Base-by-base conservation (phyloP, 2,329 filamentous ascomycete genomes). In the Trichoderma aggressivum region DNA sequence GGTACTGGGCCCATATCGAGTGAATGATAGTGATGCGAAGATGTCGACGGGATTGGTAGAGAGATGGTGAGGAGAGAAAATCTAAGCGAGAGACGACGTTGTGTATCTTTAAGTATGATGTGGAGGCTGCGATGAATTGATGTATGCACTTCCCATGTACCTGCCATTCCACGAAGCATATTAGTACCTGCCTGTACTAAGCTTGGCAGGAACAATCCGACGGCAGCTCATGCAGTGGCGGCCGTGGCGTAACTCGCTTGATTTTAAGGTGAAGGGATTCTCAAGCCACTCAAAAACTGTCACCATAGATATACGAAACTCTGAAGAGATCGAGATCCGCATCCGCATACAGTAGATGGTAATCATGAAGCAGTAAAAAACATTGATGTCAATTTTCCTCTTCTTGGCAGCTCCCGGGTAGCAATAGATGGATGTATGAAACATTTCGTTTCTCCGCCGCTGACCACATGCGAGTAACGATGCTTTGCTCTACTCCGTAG, bases 161-260 rank as follows among this genome's bases (percentile, higher is more conserved):
- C 36, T 39, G 43, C 43, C n/a, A 50, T 50, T 50, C 10, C n/a
- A 50, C n/a, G 43, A 50, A 50, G 43, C 43, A 50, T 21, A n/a
- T n/a, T n/a, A n/a, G n/a, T n/a, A n/a, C n/a, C n/a, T n/a, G n/a
- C n/a, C n/a, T n/a, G n/a, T n/a, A 26, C 24, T 24, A 36, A 39
- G 55, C 43, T 60, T 60, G 55, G 64, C 64, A 68, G 36, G 64
- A 43, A 30, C 53, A 14, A 59, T 24, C 36, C 30, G 18, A 24
- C 47, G 55, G 26, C 53, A 59, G 53, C 53, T 68, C 55, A 55
- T 67, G 64, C 39, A 47, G 28, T 50, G 28, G 64, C 64, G 64
- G 64, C 34, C 36, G 64, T 68, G 64, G 64, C 64, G 64, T 68
- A 47, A 68, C 55, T 39, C 36, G 36, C 39, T 43, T 43, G 56